phyloP scores from a whole-genome alignment of 768 basidiomycete genomes.

The Boletus barrowsii region DNA sequence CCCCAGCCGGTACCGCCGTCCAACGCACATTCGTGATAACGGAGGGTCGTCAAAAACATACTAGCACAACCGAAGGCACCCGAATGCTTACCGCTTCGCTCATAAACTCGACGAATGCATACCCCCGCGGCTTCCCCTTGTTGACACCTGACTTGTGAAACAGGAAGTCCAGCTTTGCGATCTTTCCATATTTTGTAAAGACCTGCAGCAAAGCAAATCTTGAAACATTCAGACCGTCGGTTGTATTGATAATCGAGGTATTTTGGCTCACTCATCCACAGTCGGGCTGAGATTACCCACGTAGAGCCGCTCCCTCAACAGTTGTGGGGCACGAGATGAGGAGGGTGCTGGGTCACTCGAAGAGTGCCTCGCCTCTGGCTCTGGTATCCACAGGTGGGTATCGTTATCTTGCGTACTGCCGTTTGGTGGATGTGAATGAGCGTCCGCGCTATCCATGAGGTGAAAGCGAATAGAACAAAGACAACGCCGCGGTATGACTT shows the following conservation, averaged over 20 bases:
- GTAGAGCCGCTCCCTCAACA: constrained; percentile 75
- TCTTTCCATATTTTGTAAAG: constrained; percentile 89
- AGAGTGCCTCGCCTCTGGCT: constrained; percentile 20
- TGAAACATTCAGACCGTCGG: constrained; percentile 14
- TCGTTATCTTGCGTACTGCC: constrained; percentile 4
- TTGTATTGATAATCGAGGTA: not conserved
- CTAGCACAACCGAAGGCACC: constrained; percentile 18
- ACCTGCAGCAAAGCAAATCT: constrained; percentile 88
- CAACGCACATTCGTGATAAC: constrained; percentile 19
- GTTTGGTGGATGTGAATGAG: not conserved
- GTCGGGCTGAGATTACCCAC: constrained; percentile 85
- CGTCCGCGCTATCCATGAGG: constrained; percentile 12
- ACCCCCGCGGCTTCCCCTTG: constrained; percentile 93
- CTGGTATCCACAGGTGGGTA: constrained; percentile 33
- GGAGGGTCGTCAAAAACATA: constrained; percentile 24
- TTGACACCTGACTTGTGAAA: constrained; percentile 90
- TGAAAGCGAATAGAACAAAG: not conserved
- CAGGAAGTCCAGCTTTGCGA: constrained; percentile 89
- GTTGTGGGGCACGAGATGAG: constrained; percentile 25
- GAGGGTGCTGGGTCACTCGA: constrained; percentile 17
- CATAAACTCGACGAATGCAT: constrained; percentile 88
- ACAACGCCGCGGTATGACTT: not conserved
- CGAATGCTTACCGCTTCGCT: constrained; percentile 67
- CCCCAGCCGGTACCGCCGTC: constrained; percentile 14
- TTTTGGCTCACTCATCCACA: constrained; percentile 72